Conservation (phyloP, 2,329 filamentous ascomycete genomes). For the Xylariaceae sp. region DNA sequence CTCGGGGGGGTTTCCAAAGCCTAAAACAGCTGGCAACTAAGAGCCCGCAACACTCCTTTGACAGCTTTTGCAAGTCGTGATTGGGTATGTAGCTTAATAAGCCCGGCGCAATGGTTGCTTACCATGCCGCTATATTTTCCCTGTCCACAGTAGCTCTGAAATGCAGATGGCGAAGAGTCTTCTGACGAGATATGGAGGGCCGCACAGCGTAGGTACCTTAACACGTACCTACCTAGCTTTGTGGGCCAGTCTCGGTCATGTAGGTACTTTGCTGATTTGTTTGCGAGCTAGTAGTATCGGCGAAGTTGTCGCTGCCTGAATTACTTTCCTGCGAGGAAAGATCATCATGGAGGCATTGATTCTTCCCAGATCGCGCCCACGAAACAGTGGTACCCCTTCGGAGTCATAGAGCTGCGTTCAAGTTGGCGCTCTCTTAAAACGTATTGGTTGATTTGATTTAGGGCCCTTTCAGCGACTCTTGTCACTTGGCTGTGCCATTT, state of each 20-base stretch:
- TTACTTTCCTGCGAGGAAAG: constrained; percentile 3
- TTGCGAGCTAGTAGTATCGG: constrained; percentile 6
- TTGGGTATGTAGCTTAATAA: neutral
- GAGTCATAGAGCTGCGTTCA: neutral
- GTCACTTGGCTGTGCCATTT: constrained; percentile 10
- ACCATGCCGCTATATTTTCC: neutral
- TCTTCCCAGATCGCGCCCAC: neutral
- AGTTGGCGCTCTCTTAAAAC: neutral
- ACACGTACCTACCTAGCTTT: neutral
- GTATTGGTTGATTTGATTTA: constrained; percentile 4
- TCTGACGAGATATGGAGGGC: neutral
- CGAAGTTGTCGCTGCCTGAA: constrained; percentile 4
- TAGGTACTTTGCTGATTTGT: neutral
- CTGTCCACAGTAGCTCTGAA: neutral
- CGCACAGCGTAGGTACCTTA: neutral
- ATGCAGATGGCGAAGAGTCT: neutral
- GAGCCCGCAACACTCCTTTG: neutral
- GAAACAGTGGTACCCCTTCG: neutral
- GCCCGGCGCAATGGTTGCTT: neutral
- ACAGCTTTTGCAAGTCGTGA: neutral
- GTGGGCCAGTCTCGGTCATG: neutral
- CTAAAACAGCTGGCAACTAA: neutral
- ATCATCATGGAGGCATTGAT: neutral
- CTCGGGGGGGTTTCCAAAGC: neutral
- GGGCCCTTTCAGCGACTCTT: constrained; percentile 9